These are phyloP conservation scores for Thalia dealbata DNA, from an alignment of 176 grass and related monocot species.

Conservation along the genomic window DNA sequence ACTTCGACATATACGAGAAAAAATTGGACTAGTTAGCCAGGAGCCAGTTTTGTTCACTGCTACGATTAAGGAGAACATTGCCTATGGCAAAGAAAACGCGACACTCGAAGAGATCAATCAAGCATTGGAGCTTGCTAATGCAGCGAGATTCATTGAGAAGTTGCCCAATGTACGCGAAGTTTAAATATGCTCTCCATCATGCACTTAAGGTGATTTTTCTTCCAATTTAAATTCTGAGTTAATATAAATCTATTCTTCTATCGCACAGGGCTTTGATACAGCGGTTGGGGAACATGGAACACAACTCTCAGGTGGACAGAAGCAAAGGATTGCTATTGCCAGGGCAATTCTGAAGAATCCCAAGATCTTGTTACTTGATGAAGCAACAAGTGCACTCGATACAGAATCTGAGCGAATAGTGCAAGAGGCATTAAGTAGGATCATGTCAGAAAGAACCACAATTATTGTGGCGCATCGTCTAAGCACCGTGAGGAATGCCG, in stretches of 20 bases:
- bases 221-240: background rate
- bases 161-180: constrained; percentile 60
- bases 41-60: constrained; percentile 67
- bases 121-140: constrained; percentile 64
- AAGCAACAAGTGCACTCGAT: constrained; percentile 88
- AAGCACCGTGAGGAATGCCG: constrained; percentile 72
- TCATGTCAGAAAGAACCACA: constrained; percentile 72
- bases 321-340: constrained; percentile 91
- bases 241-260: constrained; percentile 18
- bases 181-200: constrained; percentile 18
- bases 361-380: constrained; percentile 78
- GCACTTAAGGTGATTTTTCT: background rate
- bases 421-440: constrained; percentile 70
- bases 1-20: constrained; percentile 56
- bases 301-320: constrained; percentile 83
- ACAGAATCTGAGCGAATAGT: constrained; percentile 70
- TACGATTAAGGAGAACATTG: constrained; percentile 70
- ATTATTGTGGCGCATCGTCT: constrained; percentile 84
- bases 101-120: constrained; percentile 46
- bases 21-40: constrained; percentile 77
- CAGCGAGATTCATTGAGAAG: constrained; percentile 67
- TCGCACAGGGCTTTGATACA: constrained; percentile 56
- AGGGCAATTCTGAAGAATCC: constrained; percentile 76
- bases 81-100: constrained; percentile 56
- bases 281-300: constrained; percentile 76